These are phyloP conservation scores for Ustilago trichophora DNA, from an alignment of 1,284 basidiomycete species.

Conservation along the genomic window DNA sequence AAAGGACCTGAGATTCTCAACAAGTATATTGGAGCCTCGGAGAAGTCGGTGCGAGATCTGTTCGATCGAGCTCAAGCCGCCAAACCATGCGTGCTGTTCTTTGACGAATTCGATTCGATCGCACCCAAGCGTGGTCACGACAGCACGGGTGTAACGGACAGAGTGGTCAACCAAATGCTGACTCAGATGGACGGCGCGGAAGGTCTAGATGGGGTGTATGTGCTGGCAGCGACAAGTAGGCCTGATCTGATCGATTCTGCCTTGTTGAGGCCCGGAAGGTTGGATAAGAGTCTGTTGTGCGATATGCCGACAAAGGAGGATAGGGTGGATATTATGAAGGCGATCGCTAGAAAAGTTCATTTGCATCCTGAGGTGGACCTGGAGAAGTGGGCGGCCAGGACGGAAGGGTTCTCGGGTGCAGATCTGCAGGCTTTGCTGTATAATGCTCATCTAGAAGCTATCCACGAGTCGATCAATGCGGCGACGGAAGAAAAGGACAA, in stretches of 20 bases:
- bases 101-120: slow-evolving; percentile 99
- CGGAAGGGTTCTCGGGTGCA: slow-evolving; percentile 92
- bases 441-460: slow-evolving; percentile 92
- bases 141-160: slow-evolving; percentile 96
- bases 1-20: slow-evolving; percentile 98
- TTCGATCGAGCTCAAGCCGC: slow-evolving; percentile 95
- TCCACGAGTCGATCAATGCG: slow-evolving; percentile 72
- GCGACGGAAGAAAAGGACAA: slow-evolving; percentile 14
- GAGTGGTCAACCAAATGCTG: slow-evolving; percentile 97
- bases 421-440: slow-evolving; percentile 95
- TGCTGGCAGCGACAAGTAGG: slow-evolving; percentile 95
- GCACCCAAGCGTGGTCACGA: slow-evolving; percentile 88
- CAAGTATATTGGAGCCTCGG: slow-evolving; percentile 98
- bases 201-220: slow-evolving; percentile 95
- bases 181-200: slow-evolving; percentile 99
- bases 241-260: slow-evolving; percentile 97
- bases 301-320: slow-evolving; percentile 80
- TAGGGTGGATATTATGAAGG: slow-evolving; percentile 68
- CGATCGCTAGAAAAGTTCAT: slow-evolving; percentile 79
- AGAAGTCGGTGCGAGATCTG: slow-evolving; percentile 87
- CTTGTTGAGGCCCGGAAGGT: slow-evolving; percentile 89
- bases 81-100: slow-evolving; percentile 97
- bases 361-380: slow-evolving; percentile 76
- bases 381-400: slow-evolving; percentile 75
- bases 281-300: slow-evolving; percentile 93